Evolutionary conservation across 495 filamentous ascomycete species (phyloP), one percentile per base, ranked within the genome.

Genomic region (Cercophora scortea): DNA sequence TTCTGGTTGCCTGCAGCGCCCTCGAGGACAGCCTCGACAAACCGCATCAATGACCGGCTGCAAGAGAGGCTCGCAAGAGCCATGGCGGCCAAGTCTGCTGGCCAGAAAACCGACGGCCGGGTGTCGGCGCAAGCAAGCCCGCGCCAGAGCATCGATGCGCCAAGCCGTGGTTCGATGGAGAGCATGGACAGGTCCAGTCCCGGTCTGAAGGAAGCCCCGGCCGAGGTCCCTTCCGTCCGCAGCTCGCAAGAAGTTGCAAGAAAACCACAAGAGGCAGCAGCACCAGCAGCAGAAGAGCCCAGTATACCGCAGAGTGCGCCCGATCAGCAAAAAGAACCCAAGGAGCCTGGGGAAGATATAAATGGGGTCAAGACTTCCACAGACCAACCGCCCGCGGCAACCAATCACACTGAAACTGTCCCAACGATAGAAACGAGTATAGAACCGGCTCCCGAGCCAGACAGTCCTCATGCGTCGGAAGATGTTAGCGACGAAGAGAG

Each of bases 31-130:
- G 61, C 80, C 18, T 86, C 82, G 8, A 74, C 71, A 33, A 82
- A 68, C 49, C 69, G 73, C 51, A 62, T 79, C 49, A 91, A 85
- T 73, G 86, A 89, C 55, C 80, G 88, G 11, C 77, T 96, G 38
- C 90, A 95, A 65, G 90, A 95, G 68, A 82, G 89, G 32, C 73
- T 96, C 6, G 91, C 90, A 52, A 79, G 70, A 57, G 78, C 73
- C 56, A 70, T 75, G 51, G 81, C 75, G 43, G 77, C 70, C 19
- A 81, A 72, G 50, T 43, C 53, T 42, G 50, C 55, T 33, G 55
- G 32, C 11, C 41, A 51, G 41, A 52, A 58, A 35, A 11, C 54
- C 43, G 58, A 63, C 64, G 6, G 40, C 49, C 16, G 45, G 60
- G 12, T 58, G 12, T 65, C 68, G 34, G 56, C 53, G 15, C 63